Conservation (phyloP, 2,329 filamentous ascomycete species). For the Sphaerulina populicola region DNA sequence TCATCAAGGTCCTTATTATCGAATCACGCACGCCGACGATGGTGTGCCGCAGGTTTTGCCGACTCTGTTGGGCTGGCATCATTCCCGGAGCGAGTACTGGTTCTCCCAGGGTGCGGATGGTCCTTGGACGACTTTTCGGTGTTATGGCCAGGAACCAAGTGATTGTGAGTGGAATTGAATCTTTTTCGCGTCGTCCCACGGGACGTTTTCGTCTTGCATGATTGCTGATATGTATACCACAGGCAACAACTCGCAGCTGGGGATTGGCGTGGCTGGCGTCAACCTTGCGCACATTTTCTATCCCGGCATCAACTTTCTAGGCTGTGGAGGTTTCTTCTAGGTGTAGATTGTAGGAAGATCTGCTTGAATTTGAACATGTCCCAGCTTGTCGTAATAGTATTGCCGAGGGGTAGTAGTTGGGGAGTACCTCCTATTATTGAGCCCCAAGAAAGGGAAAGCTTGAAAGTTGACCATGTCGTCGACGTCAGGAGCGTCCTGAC, state of each 20-base stretch:
- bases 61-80: neutral
- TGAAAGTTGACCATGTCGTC: no score
- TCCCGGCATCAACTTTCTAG: conserved; percentile 3
- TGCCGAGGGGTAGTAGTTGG: no score
- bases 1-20: conserved; percentile 5
- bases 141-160: conserved; percentile 5
- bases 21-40: conserved; percentile 11
- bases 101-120: conserved; percentile 9
- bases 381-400: no score
- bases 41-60: conserved; percentile 4
- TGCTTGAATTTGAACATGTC: neutral
- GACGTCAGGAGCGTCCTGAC: no score
- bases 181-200: no score
- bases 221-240: no score
- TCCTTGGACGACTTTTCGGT: neutral
- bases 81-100: conserved; percentile 8
- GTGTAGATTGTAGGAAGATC: neutral
- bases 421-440: no score
- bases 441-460: no score
- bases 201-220: no score
- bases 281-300: conserved; percentile 14
- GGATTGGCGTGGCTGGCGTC: conserved; percentile 9
- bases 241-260: conserved; percentile 12
- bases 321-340: neutral
- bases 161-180: neutral